phyloP scores from a whole-genome alignment of 177 flowering plant genomes.

The Vitis hybrid region DNA sequence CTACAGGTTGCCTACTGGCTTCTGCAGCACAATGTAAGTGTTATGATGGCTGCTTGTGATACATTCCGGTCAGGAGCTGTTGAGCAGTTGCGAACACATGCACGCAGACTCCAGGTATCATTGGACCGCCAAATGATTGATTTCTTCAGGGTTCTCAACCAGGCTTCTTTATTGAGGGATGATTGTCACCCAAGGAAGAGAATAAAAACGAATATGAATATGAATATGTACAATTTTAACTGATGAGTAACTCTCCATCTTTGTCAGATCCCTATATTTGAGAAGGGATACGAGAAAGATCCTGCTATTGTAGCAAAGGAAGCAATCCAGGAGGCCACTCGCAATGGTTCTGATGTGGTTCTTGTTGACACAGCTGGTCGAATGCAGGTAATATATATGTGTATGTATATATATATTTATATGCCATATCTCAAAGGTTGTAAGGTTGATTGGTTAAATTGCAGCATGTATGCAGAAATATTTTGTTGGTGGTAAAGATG shows the following conservation, averaged over 20 bases:
- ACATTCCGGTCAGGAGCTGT: conserved; percentile 98
- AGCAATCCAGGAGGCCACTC: conserved; percentile 88
- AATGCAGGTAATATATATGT: conserved; percentile 70
- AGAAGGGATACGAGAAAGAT: conserved; percentile 98
- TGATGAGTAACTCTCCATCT: neutral
- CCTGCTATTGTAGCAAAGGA: conserved; percentile 96
- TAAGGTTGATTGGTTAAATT: no score
- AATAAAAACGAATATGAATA: no score
- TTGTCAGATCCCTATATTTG: conserved; percentile 81
- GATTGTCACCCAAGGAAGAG: neutral
- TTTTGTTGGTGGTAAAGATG: no score
- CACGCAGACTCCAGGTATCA: conserved; percentile 90
- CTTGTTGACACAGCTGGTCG: conserved; percentile 98
- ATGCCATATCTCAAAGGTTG: neutral
- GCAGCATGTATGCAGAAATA: no score
- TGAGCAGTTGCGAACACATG: conserved; percentile 97
- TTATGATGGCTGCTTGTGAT: conserved; percentile 99
- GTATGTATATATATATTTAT: neutral
- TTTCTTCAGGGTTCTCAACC: neutral
- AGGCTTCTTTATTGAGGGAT: neutral
- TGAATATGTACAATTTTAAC: neutral
- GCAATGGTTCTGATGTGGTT: conserved; percentile 89
- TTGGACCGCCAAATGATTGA: neutral
- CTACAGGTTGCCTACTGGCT: conserved; percentile 98
- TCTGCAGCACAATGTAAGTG: conserved; percentile 78